These are phyloP conservation scores for Debaryomyces fabryi DNA, from an alignment of 1,139 yeast species.

Conservation along the genomic window DNA sequence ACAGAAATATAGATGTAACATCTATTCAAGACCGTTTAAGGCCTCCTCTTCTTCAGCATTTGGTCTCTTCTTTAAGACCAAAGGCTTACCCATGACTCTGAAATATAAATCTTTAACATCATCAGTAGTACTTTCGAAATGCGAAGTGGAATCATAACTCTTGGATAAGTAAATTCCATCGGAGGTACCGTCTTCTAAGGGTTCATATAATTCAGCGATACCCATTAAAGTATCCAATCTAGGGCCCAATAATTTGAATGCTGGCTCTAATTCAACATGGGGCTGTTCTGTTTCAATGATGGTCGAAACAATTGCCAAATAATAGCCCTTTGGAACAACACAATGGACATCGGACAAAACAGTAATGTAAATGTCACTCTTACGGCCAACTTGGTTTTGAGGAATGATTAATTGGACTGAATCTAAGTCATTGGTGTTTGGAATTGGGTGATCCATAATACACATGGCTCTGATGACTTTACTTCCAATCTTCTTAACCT, in stretches of 20 bases:
- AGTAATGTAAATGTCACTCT: slow-evolving; percentile 93
- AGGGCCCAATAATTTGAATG: slow-evolving; percentile 85
- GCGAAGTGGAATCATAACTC: slow-evolving; percentile 93
- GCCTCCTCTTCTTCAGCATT: slow-evolving; percentile 58
- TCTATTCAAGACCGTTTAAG: slow-evolving; percentile 26
- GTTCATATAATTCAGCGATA: slow-evolving; percentile 88
- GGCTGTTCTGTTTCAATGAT: slow-evolving; percentile 93
- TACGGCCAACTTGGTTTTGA: slow-evolving; percentile 91
- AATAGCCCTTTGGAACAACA: slow-evolving; percentile 88
- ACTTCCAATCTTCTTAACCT: slow-evolving; percentile 82
- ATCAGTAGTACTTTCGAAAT: slow-evolving; percentile 94
- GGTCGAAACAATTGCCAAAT: slow-evolving; percentile 91
- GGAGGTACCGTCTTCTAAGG: slow-evolving; percentile 76
- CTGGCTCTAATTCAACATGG: slow-evolving; percentile 90
- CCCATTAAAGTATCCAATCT: slow-evolving; percentile 91
- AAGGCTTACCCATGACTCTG: slow-evolving; percentile 89
- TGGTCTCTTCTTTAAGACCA: slow-evolving; percentile 78
- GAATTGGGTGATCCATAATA: slow-evolving; percentile 85
- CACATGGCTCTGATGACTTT: slow-evolving; percentile 95
- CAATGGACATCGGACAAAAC: slow-evolving; percentile 88
- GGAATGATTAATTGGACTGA: slow-evolving; percentile 95
- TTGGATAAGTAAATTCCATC: slow-evolving; percentile 82
- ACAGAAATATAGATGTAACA: not conserved
- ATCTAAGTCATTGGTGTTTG: slow-evolving; percentile 80
- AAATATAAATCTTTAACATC: slow-evolving; percentile 93